Percentiles rank a stretch among this genome's conserved stretches.
These are phyloP conservation scores for Phellopilus nigrolimitatus DNA, from an alignment of 1,284 basidiomycete genomes.

Conservation along the genomic window DNA sequence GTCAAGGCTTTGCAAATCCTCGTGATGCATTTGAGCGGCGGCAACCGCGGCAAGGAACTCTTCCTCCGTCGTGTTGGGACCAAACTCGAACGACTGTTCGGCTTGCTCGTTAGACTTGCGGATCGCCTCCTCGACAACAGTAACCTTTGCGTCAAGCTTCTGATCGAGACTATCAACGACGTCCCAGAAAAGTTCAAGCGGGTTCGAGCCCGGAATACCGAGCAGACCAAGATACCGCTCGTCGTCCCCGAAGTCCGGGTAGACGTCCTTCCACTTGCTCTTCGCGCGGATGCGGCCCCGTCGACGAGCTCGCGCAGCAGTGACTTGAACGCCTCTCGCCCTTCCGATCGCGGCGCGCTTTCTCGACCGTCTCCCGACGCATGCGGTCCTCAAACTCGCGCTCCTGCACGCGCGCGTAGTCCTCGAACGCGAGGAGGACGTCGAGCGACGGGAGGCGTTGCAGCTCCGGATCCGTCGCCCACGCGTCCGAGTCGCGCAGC, in stretches of 20 bases:
- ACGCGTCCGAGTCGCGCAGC: slow-evolving; percentile 73
- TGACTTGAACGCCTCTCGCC: slow-evolving; percentile 80
- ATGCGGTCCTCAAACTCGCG: slow-evolving; percentile 84
- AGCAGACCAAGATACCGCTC: slow-evolving; percentile 81
- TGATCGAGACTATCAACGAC: slow-evolving; percentile 83
- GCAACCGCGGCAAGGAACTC: slow-evolving; percentile 59
- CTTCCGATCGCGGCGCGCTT: slow-evolving; percentile 77
- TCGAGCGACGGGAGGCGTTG: slow-evolving; percentile 82
- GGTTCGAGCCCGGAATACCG: slow-evolving; percentile 89
- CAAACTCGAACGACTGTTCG: slow-evolving; percentile 45
- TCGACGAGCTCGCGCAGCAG: slow-evolving; percentile 69
- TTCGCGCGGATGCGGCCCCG: slow-evolving; percentile 71
- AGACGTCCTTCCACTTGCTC: slow-evolving; percentile 89
- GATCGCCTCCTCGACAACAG: slow-evolving; percentile 56
- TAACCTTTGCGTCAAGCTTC: slow-evolving; percentile 74
- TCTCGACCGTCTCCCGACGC: slow-evolving; percentile 75
- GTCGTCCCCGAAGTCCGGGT: slow-evolving; percentile 73
- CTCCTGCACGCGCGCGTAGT: slow-evolving; percentile 83
- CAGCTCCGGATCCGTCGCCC: slow-evolving; percentile 69
- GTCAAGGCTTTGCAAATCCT: slow-evolving; percentile 42
- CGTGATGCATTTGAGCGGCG: slow-evolving; percentile 40
- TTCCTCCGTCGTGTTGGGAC: slow-evolving; percentile 52
- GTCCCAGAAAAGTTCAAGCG: slow-evolving; percentile 97
- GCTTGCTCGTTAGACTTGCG: slow-evolving; percentile 39
- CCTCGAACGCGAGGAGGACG: slow-evolving; percentile 87